Evolutionary conservation across 2,329 filamentous ascomycete genomes (phyloP), one percentile per base, ranked within the genome.

Genomic region (Phyllosticta ampelicida): DNA sequence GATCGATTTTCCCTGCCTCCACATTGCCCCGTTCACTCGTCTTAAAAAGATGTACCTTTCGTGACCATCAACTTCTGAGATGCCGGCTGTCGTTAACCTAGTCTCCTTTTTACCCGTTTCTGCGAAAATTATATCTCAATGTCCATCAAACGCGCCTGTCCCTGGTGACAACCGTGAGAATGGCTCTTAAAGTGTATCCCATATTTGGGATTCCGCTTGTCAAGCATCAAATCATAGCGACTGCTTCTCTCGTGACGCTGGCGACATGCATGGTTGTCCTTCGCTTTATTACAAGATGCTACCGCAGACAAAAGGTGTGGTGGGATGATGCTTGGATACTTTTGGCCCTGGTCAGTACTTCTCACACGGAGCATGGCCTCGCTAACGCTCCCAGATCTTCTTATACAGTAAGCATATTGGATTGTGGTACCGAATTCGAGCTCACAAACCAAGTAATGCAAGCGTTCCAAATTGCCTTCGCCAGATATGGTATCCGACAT

Each of bases 391-490:
- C 6, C n/a, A 44, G 54, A 10, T 56, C 9, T 50, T 49, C 20
- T 28, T 30, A 26, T 55, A 49, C 20, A n/a, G 36, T 55, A 19
- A n/a, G 53, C 8, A 52, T 2, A 5, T 13, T n/a, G 13, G 2
- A 11, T 11, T 11, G 21, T 10, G 20, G 53, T 8, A 5, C 6
- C 13, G 8, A 26, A 28, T 3, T 18, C 8, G 8, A 26, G n/a
- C 29, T 54, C 19, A 54, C 19, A 10, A 10, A 28, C 18, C 3
- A 16, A 55, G 53, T 30, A 8, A 57, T 57, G 29, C 55, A 48
- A 19, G 50, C 30, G 20, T 53, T 57, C 49, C 55, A 57, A n/a
- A 52, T 52, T 26, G 44, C 28, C 10, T 57, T 53, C 28, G 49
- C 55, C 16, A 48, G 48, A n/a, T 20, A 52, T 21, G 55, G 55